Conservation (phyloP, 441 rosid species). For the Aleurites moluccanus region DNA sequence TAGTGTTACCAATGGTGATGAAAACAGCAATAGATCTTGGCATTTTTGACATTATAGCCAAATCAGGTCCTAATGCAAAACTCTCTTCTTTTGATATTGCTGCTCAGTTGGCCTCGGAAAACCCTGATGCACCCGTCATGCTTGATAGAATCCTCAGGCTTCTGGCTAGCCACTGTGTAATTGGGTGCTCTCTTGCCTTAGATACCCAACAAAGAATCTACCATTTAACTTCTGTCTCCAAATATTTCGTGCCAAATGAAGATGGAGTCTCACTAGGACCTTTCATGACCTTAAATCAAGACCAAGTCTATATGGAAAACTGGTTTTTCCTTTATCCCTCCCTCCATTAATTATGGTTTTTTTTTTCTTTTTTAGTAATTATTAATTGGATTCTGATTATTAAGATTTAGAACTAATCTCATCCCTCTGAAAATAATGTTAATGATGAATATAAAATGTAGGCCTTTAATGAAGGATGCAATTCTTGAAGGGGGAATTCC, state of each 20-base stretch:
- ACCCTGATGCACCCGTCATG: neutral
- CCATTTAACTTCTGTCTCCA: neutral
- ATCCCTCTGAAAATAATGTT: too few relatives aligned
- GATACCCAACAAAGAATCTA: neutral
- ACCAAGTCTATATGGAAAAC: neutral
- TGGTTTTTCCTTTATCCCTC: neutral
- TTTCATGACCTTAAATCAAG: neutral
- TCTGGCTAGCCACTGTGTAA: neutral
- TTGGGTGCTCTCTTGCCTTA: neutral
- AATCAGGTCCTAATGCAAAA: neutral
- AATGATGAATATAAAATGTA: neutral
- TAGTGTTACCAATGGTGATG: constrained; percentile 2
- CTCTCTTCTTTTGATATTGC: neutral
- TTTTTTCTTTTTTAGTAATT: neutral
- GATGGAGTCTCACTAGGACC: constrained; percentile 2
- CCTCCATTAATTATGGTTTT: neutral
- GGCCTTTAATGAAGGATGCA: neutral
- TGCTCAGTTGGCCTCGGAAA: neutral
- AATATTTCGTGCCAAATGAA: neutral
- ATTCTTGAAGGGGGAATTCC: constrained; percentile 22
- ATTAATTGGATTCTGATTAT: neutral
- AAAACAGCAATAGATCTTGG: neutral
- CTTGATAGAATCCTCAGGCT: neutral
- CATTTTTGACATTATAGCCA: constrained; percentile 7
- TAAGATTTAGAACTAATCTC: too few relatives aligned